Evolutionary conservation across 805 yeast species (phyloP).

Genomic region (Myxozyma mucilagina): DNA sequence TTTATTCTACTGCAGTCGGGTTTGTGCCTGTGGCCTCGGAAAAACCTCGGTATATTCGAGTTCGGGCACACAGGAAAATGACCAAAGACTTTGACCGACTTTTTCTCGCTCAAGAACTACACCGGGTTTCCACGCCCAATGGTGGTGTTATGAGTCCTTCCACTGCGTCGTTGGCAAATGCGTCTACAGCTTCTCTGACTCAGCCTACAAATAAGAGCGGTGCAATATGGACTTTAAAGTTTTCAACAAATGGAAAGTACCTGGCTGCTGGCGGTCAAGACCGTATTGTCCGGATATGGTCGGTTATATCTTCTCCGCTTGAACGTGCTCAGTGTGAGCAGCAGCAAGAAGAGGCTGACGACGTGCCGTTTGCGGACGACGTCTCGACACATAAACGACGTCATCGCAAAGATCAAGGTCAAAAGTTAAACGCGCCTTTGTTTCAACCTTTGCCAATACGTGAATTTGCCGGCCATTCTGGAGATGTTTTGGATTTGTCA

Average conservation of each 20-base stretch:
- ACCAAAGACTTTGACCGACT: slow-evolving; percentile 37
- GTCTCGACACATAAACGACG: slow-evolving; percentile 3
- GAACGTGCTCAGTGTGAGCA: slow-evolving; percentile 52
- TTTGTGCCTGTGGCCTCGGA: slow-evolving; percentile 34
- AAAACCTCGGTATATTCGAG: slow-evolving; percentile 40
- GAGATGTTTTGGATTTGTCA: slow-evolving; percentile 70
- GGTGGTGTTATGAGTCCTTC: background rate
- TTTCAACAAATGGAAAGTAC: slow-evolving; percentile 76
- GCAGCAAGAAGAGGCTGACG: slow-evolving; percentile 26
- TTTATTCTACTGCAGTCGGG: slow-evolving; percentile 5
- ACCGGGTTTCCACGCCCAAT: slow-evolving; percentile 3
- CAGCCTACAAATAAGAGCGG: slow-evolving; percentile 34
- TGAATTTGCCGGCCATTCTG: slow-evolving; percentile 64
- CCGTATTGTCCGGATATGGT: slow-evolving; percentile 68
- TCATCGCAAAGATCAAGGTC: slow-evolving; percentile 1
- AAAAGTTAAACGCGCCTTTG: slow-evolving; percentile 63
- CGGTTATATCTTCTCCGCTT: slow-evolving; percentile 70
- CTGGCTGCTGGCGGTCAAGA: slow-evolving; percentile 85
- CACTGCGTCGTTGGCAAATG: background rate
- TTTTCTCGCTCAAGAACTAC: slow-evolving; percentile 42
- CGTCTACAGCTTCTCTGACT: slow-evolving; percentile 16
- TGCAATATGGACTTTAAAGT: slow-evolving; percentile 73
- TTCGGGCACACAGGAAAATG: slow-evolving; percentile 39
- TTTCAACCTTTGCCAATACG: slow-evolving; percentile 67
- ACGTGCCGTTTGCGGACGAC: background rate